phyloP scores from a whole-genome alignment of 805 yeast genomes.

The Starmerella sp. region DNA sequence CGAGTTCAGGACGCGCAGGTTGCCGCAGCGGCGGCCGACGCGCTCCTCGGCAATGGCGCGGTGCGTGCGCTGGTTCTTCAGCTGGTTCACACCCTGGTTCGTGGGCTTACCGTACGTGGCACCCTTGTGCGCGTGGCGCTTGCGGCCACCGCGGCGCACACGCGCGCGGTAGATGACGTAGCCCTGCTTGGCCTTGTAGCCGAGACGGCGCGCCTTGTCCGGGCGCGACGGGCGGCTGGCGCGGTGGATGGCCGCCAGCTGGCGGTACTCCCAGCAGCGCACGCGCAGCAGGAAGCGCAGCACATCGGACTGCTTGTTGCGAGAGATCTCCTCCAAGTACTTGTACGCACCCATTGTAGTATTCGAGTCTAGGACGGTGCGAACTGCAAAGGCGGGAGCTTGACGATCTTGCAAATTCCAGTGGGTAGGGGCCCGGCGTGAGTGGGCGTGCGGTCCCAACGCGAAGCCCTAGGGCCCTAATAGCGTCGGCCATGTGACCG shows the following conservation, averaged over 20 bases:
- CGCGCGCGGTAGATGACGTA: constrained; percentile 96
- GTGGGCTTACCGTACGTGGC: constrained; percentile 99
- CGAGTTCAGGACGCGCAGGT: constrained; percentile 98
- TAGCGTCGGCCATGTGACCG: not conserved
- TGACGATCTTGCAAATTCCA: not conserved
- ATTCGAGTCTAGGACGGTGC: not conserved
- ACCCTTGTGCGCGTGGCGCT: constrained; percentile 99
- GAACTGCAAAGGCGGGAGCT: not conserved
- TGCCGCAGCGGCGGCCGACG: constrained; percentile 97
- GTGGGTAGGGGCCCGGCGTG: not conserved
- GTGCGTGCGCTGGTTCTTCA: constrained; percentile 97
- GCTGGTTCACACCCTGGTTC: constrained; percentile 99
- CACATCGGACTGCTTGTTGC: constrained; percentile 99
- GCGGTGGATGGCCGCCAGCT: constrained; percentile 96
- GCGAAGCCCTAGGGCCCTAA: constrained; percentile 3
- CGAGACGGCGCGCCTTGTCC: constrained; percentile 99
- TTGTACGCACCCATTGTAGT: constrained; percentile 92
- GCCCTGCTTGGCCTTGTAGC: constrained; percentile 99
- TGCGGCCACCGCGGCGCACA: constrained; percentile 99
- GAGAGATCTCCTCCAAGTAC: constrained; percentile 96
- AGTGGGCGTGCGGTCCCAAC: not conserved
- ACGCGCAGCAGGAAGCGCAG: constrained; percentile 97
- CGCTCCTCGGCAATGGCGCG: constrained; percentile 99
- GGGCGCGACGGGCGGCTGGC: constrained; percentile 98
- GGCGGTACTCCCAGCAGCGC: constrained; percentile 99